Evolutionary conservation across 1,139 yeast species (phyloP).

Genomic region (Saccharomyces uvarum): DNA sequence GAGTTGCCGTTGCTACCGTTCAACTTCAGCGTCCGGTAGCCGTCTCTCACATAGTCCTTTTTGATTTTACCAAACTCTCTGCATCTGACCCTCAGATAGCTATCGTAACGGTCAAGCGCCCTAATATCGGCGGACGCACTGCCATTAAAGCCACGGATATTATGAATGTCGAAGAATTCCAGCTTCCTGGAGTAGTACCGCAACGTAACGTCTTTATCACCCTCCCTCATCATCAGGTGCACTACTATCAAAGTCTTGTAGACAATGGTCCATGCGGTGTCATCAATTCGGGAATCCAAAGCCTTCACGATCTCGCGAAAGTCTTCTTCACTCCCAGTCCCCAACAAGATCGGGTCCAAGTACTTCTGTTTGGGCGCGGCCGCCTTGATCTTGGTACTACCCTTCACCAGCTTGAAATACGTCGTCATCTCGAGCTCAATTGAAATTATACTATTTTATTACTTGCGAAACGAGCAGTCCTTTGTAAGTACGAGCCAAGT

Average conservation of each 20-base stretch:
- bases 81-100: constrained; percentile 62
- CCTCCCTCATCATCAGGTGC: constrained; percentile 84
- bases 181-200: constrained; percentile 54
- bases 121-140: constrained; percentile 47
- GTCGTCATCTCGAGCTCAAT: neutral
- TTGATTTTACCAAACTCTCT: constrained; percentile 58
- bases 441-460: neutral
- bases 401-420: constrained; percentile 43
- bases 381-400: constrained; percentile 62
- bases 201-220: constrained; percentile 43
- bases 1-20: constrained; percentile 14
- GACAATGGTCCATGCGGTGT: constrained; percentile 84
- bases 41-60: constrained; percentile 74
- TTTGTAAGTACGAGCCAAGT: neutral
- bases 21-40: constrained; percentile 42
- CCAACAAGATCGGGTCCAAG: constrained; percentile 81
- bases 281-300: constrained; percentile 55
- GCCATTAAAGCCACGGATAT: constrained; percentile 22
- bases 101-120: constrained; percentile 59
- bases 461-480: neutral
- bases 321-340: constrained; percentile 59
- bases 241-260: constrained; percentile 77
- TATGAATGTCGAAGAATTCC: constrained; percentile 43
- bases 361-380: constrained; percentile 86
- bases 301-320: constrained; percentile 65